Conservation (phyloP, 495 filamentous ascomycete species). For the Jackrogersella minutella region DNA sequence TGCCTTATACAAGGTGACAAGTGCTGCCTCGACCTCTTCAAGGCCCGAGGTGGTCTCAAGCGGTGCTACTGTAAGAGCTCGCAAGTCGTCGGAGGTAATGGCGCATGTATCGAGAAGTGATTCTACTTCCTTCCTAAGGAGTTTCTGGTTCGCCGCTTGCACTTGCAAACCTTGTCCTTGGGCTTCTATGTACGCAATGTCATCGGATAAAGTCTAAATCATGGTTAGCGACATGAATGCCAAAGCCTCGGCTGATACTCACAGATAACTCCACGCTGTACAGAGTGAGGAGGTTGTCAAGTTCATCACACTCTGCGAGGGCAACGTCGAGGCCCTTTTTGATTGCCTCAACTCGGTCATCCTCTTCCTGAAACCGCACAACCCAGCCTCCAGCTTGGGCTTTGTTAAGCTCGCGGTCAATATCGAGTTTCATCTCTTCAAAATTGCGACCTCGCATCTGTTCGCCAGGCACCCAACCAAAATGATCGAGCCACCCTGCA, state of each 20-base stretch:
- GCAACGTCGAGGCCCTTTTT: conserved; percentile 85
- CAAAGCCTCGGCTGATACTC: conserved; percentile 49
- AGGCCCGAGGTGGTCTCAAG: conserved; percentile 75
- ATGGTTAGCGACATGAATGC: conserved; percentile 45
- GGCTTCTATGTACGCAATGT: conserved; percentile 95
- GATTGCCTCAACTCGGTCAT: conserved; percentile 84
- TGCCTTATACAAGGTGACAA: conserved; percentile 90
- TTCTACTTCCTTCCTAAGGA: conserved; percentile 86
- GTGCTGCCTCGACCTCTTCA: conserved; percentile 74
- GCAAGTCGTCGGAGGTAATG: conserved; percentile 77
- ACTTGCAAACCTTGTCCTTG: conserved; percentile 97
- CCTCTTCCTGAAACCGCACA: conserved; percentile 84
- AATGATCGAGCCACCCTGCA: conserved; percentile 81
- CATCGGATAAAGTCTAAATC: conserved; percentile 86
- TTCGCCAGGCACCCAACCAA: conserved; percentile 84
- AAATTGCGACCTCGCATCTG: conserved; percentile 74
- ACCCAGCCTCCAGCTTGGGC: conserved; percentile 95
- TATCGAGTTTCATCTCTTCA: conserved; percentile 81
- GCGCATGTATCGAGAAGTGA: conserved; percentile 84
- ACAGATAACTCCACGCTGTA: conserved; percentile 95
- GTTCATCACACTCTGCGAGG: conserved; percentile 91
- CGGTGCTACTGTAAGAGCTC: conserved; percentile 74
- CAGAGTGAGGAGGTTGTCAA: conserved; percentile 90
- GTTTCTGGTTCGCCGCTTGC: conserved; percentile 95
- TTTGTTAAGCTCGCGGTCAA: conserved; percentile 86